Evolutionary conservation across 164 flowering plant species (phyloP), one percentile per base, ranked within the genome.

Genomic region (Vitis rotundifolia): DNA sequence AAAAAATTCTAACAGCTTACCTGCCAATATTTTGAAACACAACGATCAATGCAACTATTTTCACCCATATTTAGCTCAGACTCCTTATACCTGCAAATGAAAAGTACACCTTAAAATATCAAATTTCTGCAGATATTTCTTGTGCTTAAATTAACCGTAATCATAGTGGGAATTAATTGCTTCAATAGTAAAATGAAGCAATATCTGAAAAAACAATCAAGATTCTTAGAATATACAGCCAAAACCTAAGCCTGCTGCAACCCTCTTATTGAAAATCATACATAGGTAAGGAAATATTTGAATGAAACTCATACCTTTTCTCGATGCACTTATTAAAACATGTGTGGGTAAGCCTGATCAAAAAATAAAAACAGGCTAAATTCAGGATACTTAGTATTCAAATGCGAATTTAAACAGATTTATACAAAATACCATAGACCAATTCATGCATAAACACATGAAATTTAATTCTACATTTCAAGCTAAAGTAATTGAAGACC

Each of bases 11-110:
- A 18, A 26, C 50, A 49, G 16, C 69, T 74, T 83, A 96, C 99
- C 89, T 89, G 97, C 94, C 93, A 91, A 73, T 96, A 96, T 63
- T 93, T 96, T 53, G 98, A 87, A 77, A 93, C 98, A 78, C 99
- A 96, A 2, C 98, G 97, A 74, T 91, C 98, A 77, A 93, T 93
- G 84, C 99, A 96, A 74, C 94, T 90, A 63, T 90, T 96, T 79
- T 96, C 99, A 67, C 97, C 98, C 97, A 93, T 91, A 79, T 93
- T 88, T 67, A 95, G 83, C 81, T 95, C 99, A 61, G 90, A 62
- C 56, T 95, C 99, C 82, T 93, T 95, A 84, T 90, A 90, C 87
- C 98, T 95, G 82, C 22, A 72, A 76, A 64, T 1, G 47, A 0
- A 67, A 64, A 18, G 7, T 19, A 16, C 26, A 29, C 26, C 14